Evolutionary conservation across 2,329 filamentous ascomycete species (phyloP).

Genomic region (Colletotrichum simmondsii): DNA sequence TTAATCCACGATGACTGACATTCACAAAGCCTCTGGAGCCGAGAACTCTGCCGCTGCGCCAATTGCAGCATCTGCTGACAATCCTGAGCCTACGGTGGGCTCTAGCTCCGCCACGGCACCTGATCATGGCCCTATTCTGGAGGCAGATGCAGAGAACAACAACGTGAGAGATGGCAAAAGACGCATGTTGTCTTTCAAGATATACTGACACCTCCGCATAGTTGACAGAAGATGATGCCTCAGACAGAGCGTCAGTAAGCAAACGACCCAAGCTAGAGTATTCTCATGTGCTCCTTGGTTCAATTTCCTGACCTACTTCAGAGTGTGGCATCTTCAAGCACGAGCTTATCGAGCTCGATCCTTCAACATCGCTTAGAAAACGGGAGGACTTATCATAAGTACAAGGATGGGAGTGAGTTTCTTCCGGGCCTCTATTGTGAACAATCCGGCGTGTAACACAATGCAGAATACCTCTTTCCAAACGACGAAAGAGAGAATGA

Average conservation of each 20-base stretch:
- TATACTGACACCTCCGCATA: background rate
- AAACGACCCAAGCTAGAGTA: background rate
- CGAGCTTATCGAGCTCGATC: background rate
- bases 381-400: background rate
- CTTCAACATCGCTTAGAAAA: background rate
- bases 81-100: background rate
- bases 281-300: background rate
- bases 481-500: background rate
- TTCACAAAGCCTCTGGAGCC: background rate
- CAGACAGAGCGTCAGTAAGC: background rate
- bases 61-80: background rate
- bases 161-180: background rate
- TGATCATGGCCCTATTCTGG: background rate
- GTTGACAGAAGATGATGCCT: background rate
- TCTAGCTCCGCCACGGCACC: background rate
- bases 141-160: background rate
- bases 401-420: conserved; percentile 1
- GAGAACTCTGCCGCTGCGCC: background rate
- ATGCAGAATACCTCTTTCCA: background rate
- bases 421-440: background rate
- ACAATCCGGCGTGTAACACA: background rate
- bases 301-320: background rate
- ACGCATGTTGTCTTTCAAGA: background rate
- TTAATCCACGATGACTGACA: background rate
- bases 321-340: background rate